phyloP scores from a whole-genome alignment of 2,329 filamentous ascomycete species.

The Phaeophleospora eucalypticola region DNA sequence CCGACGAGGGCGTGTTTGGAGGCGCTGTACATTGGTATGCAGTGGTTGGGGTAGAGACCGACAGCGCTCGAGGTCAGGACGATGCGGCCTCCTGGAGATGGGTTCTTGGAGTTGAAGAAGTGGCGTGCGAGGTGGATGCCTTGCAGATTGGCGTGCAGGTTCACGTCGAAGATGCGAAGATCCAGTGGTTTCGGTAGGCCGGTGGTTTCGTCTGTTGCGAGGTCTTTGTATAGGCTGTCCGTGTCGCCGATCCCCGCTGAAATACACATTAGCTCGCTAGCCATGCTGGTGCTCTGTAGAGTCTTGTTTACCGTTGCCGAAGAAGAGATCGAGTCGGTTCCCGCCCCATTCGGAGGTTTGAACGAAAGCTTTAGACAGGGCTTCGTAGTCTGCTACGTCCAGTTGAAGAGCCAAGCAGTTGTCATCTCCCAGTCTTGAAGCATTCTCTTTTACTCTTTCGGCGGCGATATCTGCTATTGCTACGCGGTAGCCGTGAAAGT shows the following conservation, averaged over 20 bases:
- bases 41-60: conserved; percentile 19
- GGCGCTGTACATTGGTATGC: conserved; percentile 18
- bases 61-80: conserved; percentile 33
- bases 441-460: conserved; percentile 14
- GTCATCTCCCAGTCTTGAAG: conserved; percentile 11
- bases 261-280: background rate
- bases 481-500: conserved; percentile 18
- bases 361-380: conserved; percentile 39
- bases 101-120: conserved; percentile 38
- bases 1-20: conserved; percentile 29
- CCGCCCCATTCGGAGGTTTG: conserved; percentile 40
- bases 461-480: conserved; percentile 20
- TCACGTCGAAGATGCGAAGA: conserved; percentile 38
- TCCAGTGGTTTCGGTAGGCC: conserved; percentile 34
- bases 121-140: conserved; percentile 42
- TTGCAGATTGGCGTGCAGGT: conserved; percentile 41
- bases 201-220: conserved; percentile 25
- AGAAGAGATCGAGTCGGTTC: conserved; percentile 39
- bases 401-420: conserved; percentile 18
- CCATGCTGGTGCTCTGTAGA: background rate
- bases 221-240: conserved; percentile 37
- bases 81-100: conserved; percentile 35
- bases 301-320: conserved; percentile 34
- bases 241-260: conserved; percentile 38
- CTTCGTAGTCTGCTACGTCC: conserved; percentile 39